A percentile compares a stretch with the other conserved stretches of the same genome.
Conservation (phyloP, 2,329 filamentous ascomycete genomes). For the Cercospora janseana region DNA sequence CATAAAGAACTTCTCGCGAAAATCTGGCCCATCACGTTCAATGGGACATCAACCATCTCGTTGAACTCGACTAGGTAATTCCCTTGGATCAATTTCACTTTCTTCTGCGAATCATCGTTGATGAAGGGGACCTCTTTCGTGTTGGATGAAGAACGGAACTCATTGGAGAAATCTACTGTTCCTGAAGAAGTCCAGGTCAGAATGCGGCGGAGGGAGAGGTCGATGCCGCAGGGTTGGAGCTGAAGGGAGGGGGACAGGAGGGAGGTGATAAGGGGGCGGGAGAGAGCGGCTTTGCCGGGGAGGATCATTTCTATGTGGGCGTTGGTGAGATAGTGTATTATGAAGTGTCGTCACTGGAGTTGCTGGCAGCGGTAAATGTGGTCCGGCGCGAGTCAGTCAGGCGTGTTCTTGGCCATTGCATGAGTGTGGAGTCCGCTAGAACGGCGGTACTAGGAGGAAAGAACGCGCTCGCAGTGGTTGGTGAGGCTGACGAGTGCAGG, state of each 20-base stretch:
- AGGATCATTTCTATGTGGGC: constrained; percentile 19
- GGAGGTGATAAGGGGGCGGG: constrained; percentile 14
- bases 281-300: constrained; percentile 13
- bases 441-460: too few relatives aligned
- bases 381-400: background rate
- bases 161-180: constrained; percentile 21
- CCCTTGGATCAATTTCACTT: constrained; percentile 25
- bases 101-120: too few relatives aligned
- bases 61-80: constrained; percentile 45
- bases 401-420: background rate
- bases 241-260: constrained; percentile 15
- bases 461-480: too few relatives aligned
- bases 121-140: constrained; percentile 11
- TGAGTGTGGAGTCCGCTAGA: too few relatives aligned
- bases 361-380: background rate
- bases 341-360: background rate
- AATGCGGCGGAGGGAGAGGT: constrained; percentile 20
- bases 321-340: background rate
- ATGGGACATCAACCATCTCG: constrained; percentile 42
- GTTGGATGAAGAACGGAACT: constrained; percentile 8
- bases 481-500: too few relatives aligned
- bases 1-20: constrained; percentile 44
- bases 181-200: constrained; percentile 19
- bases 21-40: constrained; percentile 43
- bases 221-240: constrained; percentile 25